Percentiles rank a stretch among this genome's conserved stretches.
Evolutionary conservation across 2,329 filamentous ascomycete genomes (phyloP).

Genomic region (Pestalotiopsis sp.): DNA sequence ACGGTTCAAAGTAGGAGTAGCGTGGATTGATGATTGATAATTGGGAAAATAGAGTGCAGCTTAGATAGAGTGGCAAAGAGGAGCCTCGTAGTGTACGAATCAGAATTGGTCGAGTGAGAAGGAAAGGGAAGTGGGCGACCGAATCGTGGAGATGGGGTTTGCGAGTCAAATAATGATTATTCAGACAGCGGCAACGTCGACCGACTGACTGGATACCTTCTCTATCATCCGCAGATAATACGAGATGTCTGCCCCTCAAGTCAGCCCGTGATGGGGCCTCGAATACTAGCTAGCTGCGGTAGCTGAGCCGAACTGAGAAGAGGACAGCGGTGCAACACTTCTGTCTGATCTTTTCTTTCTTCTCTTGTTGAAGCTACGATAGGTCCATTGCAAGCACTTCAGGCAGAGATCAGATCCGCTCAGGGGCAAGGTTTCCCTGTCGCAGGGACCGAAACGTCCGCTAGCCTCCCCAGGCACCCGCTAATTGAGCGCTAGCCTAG

Average conservation of each 20-base stretch:
- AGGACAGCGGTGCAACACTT: constrained; percentile 13
- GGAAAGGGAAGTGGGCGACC: not conserved
- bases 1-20: not conserved
- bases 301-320: constrained; percentile 1
- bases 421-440: not conserved
- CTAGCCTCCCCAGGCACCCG: not conserved
- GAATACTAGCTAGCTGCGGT: not conserved
- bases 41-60: not conserved
- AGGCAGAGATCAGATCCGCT: constrained; percentile 11
- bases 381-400: not conserved
- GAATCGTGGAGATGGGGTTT: not conserved
- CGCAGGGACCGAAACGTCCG: not conserved
- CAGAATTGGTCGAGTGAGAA: not conserved
- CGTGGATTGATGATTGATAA: not conserved
- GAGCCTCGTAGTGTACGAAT: constrained; percentile 8
- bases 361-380: not conserved
- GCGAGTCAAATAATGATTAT: not conserved
- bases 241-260: not conserved
- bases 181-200: not conserved
- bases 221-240: not conserved
- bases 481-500: not conserved
- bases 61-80: constrained; percentile 8
- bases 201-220: not conserved
- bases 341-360: not conserved
- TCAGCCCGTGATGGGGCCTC: not conserved